These are phyloP conservation scores for Vinca major DNA, from an alignment of 305 asterid genomes.

Conservation along the genomic window DNA sequence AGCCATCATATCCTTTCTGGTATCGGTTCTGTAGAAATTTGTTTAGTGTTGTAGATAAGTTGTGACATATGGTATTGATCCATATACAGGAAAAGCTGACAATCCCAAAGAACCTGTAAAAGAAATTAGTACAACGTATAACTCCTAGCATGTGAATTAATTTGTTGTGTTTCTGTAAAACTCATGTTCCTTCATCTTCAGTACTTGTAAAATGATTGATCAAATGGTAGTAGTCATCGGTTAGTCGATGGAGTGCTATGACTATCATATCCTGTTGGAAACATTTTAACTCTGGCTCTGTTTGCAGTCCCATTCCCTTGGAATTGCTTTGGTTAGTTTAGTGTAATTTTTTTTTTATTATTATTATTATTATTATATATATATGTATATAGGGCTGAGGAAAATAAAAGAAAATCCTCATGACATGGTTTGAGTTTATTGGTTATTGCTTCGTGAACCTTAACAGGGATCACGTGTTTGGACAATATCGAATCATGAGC, in stretches of 20 bases:
- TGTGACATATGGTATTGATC: not conserved
- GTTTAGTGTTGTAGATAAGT: not conserved
- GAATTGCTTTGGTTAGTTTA: too few species aligned
- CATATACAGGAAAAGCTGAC: not conserved
- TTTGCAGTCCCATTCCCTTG: too few species aligned
- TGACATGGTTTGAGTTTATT: slow-evolving; percentile 9
- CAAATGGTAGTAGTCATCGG: too few species aligned
- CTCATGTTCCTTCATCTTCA: not conserved
- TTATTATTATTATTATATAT: too few species aligned
- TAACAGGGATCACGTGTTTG: not conserved
- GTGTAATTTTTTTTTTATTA: too few species aligned
- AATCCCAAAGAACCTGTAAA: not conserved
- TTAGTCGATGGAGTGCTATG: not conserved
- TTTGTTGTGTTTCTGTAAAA: not conserved
- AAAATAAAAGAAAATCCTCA: not conserved
- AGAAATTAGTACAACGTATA: not conserved
- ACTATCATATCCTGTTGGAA: too few species aligned
- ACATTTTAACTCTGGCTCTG: too few species aligned
- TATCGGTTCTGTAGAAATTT: not conserved
- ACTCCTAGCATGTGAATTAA: not conserved
- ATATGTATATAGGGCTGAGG: too few species aligned
- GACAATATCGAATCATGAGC: not conserved
- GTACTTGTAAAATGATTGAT: not conserved
- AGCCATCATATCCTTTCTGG: too few species aligned
- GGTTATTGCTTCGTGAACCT: not conserved